Evolutionary conservation across 208 protist genomes (phyloP).

Genomic region (Trypanosoma vivax): DNA sequence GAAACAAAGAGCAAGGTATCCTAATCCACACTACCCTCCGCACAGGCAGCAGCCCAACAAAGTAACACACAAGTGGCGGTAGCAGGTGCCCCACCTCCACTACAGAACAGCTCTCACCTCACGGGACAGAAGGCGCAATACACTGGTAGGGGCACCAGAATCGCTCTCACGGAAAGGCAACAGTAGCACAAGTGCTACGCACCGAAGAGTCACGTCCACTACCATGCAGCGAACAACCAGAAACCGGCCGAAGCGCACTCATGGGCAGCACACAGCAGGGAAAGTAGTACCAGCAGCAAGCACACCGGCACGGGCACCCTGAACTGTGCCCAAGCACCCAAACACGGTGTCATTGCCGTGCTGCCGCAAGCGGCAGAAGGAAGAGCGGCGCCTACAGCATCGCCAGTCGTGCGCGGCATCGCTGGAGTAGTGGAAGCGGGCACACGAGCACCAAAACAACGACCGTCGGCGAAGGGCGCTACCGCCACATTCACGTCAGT

Average conservation of each 20-base stretch:
- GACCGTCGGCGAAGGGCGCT: not conserved
- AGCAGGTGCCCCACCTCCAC: too few relatives aligned
- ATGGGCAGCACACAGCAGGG: slow-evolving; percentile 58
- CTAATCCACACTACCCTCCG: too few relatives aligned
- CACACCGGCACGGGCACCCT: slow-evolving; percentile 36
- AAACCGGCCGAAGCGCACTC: slow-evolving; percentile 47
- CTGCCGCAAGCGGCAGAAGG: not conserved
- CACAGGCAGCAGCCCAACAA: too few relatives aligned
- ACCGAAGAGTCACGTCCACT: not conserved
- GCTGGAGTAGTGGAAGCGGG: not conserved
- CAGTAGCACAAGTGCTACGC: too few relatives aligned
- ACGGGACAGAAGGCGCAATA: too few relatives aligned
- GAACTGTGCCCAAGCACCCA: slow-evolving; percentile 33
- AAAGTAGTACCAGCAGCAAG: slow-evolving; percentile 34
- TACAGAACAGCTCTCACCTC: too few relatives aligned
- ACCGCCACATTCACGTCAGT: not conserved
- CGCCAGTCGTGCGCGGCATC: not conserved
- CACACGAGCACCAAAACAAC: not conserved
- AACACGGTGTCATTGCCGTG: slow-evolving; percentile 5
- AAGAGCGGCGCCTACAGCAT: not conserved
- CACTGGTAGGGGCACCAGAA: too few relatives aligned
- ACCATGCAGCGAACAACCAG: slow-evolving; percentile 37
- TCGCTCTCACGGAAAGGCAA: too few relatives aligned
- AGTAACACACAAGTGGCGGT: too few relatives aligned
- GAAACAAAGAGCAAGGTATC: too few relatives aligned